phyloP scores from a whole-genome alignment of 257 asterid genomes.

The Nicotiana tabacum region DNA sequence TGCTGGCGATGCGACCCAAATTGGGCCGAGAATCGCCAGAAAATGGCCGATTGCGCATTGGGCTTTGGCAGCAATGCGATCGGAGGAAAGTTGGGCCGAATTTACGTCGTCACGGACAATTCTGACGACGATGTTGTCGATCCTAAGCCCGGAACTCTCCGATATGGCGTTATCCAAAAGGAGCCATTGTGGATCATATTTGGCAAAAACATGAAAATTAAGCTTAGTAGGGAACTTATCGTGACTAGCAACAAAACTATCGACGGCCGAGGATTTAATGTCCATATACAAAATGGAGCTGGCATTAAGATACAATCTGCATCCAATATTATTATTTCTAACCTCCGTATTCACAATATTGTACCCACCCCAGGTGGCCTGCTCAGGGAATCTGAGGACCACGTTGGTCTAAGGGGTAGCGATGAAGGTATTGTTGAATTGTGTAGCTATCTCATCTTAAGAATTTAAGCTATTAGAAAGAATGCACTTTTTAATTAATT shows the following conservation, averaged over 20 bases:
- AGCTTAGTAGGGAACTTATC: conserved; percentile 17
- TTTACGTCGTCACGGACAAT: conserved; percentile 24
- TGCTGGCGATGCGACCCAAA: conserved; percentile 35
- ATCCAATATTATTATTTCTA: conserved; percentile 14
- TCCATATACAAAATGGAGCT: conserved; percentile 27
- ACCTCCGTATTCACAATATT: conserved; percentile 4
- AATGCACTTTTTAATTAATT: neutral
- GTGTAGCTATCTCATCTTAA: neutral
- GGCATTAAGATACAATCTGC: conserved; percentile 26
- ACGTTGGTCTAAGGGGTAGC: conserved; percentile 11
- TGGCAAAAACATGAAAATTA: conserved; percentile 21
- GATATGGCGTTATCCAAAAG: conserved; percentile 31
- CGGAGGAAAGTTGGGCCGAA: conserved; percentile 27
- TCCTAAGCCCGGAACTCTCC: conserved; percentile 36
- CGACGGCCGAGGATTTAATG: conserved; percentile 29
- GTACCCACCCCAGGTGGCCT: conserved; percentile 16
- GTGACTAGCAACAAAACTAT: conserved; percentile 30
- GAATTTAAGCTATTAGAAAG: neutral
- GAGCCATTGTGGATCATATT: conserved; percentile 35
- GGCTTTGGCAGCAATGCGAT: conserved; percentile 26
- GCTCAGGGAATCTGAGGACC: conserved; percentile 26
- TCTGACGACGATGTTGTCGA: conserved; percentile 21
- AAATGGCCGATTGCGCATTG: conserved; percentile 20
- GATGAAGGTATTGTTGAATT: conserved; percentile 11
- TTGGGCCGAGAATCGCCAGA: conserved; percentile 21